These are phyloP conservation scores for Clonostachys rhizophaga DNA, from an alignment of 2,329 filamentous ascomycete species.

Conservation along the genomic window DNA sequence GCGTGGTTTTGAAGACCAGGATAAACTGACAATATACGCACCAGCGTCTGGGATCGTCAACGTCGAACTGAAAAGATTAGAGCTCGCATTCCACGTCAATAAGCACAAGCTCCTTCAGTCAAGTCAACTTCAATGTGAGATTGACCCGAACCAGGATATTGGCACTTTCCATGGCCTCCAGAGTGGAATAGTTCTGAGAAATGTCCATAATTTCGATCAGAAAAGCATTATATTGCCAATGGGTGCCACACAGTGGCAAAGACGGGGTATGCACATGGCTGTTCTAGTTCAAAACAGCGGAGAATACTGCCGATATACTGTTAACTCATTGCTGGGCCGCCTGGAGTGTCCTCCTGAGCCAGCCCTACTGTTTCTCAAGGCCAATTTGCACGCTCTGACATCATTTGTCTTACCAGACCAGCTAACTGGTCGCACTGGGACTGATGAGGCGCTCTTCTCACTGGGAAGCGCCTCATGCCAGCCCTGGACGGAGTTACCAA, in stretches of 20 bases:
- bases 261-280: slow-evolving; percentile 15
- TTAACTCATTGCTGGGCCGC: slow-evolving; percentile 49
- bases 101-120: background rate
- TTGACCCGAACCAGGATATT: background rate
- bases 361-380: slow-evolving; percentile 48
- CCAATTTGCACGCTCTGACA: slow-evolving; percentile 55
- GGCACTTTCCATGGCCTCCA: background rate
- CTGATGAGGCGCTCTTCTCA: slow-evolving; percentile 50
- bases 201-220: background rate
- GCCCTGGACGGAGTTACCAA: slow-evolving; percentile 29
- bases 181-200: background rate
- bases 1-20: background rate
- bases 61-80: too few relatives aligned
- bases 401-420: slow-evolving; percentile 52
- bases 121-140: background rate
- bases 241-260: background rate
- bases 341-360: slow-evolving; percentile 55
- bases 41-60: too few relatives aligned
- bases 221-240: background rate
- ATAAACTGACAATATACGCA: slow-evolving; percentile 18
- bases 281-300: slow-evolving; percentile 9
- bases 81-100: too few relatives aligned
- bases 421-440: slow-evolving; percentile 54
- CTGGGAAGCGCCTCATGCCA: slow-evolving; percentile 44
- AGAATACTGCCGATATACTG: slow-evolving; percentile 41